phyloP scores from a whole-genome alignment of 2,329 filamentous ascomycete species.

The Claviceps africana region DNA sequence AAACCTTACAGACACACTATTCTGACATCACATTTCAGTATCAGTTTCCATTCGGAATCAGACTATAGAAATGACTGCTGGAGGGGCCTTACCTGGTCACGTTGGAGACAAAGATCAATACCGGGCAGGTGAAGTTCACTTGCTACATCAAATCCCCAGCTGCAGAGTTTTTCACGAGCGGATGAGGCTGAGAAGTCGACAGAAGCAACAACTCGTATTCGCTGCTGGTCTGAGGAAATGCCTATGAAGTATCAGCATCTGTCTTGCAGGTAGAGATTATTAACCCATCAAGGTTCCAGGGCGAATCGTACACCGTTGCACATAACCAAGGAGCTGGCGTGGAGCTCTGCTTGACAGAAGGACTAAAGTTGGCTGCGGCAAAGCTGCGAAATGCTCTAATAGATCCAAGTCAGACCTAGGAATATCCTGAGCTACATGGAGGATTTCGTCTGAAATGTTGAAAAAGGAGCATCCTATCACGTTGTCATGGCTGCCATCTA shows the following conservation, averaged over 20 bases:
- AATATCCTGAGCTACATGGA: conserved; percentile 69
- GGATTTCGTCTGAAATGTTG: conserved; percentile 49
- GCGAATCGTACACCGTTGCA: conserved; percentile 1
- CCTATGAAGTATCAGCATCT: conserved; percentile 5
- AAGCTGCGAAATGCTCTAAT: conserved; percentile 45
- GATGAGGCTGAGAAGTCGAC: conserved; percentile 3
- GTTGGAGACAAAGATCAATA: neutral
- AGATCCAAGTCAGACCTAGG: conserved; percentile 53
- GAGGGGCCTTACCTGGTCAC: neutral
- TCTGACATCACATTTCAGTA: conserved; percentile 53
- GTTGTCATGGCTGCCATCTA: conserved; percentile 57
- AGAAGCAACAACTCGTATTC: neutral
- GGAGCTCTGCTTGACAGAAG: conserved; percentile 36
- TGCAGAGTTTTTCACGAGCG: conserved; percentile 1
- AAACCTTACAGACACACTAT: conserved; percentile 44
- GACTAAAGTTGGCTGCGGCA: conserved; percentile 41
- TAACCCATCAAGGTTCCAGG: neutral
- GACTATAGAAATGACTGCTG: neutral
- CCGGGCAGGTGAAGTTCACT: neutral
- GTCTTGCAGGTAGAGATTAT: conserved; percentile 11
- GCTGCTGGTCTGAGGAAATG: neutral
- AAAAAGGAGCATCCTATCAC: conserved; percentile 79
- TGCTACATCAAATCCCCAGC: neutral
- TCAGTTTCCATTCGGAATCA: neutral
- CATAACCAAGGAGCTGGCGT: conserved; percentile 19